These are phyloP conservation scores for button mushroom (Agaricus bisporus) DNA, from an alignment of 768 basidiomycete species.

Conservation along the genomic window DNA sequence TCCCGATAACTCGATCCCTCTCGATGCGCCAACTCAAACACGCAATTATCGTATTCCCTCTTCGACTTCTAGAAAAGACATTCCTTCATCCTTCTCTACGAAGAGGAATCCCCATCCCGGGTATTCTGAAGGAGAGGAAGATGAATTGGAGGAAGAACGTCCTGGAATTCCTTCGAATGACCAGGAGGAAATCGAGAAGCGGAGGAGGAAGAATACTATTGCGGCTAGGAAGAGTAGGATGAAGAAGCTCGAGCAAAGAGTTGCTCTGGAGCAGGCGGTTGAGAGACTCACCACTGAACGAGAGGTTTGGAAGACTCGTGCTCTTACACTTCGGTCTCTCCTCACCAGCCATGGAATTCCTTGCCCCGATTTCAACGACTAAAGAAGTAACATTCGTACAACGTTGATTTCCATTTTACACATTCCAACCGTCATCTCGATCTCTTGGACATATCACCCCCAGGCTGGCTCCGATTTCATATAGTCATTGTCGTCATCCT, in stretches of 20 bases:
- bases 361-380: conserved; percentile 42
- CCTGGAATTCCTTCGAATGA: conserved; percentile 36
- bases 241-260: conserved; percentile 66
- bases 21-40: conserved; percentile 75
- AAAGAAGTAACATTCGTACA: conserved; percentile 5
- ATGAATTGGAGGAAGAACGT: conserved; percentile 37
- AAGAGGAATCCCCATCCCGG: conserved; percentile 35
- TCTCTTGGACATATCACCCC: conserved; percentile 1
- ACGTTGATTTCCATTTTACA: neutral
- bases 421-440: neutral
- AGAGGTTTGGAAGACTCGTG: conserved; percentile 58
- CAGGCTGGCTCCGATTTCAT: conserved; percentile 6
- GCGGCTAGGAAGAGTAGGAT: conserved; percentile 77
- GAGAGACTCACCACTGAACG: conserved; percentile 49
- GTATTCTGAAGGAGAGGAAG: conserved; percentile 47
- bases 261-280: conserved; percentile 53
- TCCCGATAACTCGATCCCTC: conserved; percentile 56
- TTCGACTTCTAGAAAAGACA: conserved; percentile 69
- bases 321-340: conserved; percentile 43
- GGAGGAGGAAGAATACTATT: conserved; percentile 79
- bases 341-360: conserved; percentile 52
- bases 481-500: neutral
- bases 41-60: conserved; percentile 73
- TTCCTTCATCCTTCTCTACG: conserved; percentile 69
- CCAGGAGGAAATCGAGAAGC: conserved; percentile 67